Conservation (phyloP, 345 rosid species). For the Euclidium syriacum region DNA sequence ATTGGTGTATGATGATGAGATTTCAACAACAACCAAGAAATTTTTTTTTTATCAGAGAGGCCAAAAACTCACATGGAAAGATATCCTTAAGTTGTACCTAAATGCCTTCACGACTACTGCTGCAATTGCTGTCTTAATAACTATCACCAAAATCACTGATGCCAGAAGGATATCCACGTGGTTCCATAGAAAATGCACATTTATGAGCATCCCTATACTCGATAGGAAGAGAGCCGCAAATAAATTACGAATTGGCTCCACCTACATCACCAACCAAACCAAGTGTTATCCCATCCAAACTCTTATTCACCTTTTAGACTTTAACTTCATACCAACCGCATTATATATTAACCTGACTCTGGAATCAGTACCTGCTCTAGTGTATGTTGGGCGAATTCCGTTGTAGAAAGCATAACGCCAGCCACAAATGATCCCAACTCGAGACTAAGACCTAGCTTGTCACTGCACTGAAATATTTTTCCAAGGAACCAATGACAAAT, state of each 20-base stretch:
- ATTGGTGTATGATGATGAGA: background rate
- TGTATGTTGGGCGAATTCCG: constrained; percentile 92
- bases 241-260: constrained; percentile 96
- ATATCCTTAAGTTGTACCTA: constrained; percentile 74
- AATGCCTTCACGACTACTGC: constrained; percentile 66
- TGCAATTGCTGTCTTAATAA: constrained; percentile 82
- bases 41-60: no score
- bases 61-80: constrained; percentile 71
- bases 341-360: no score
- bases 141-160: constrained; percentile 84
- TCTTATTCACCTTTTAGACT: background rate
- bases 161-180: constrained; percentile 97
- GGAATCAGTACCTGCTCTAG: constrained; percentile 72
- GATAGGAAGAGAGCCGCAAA: constrained; percentile 97
- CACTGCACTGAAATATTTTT: constrained; percentile 87
- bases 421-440: constrained; percentile 98
- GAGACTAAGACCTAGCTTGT: constrained; percentile 98
- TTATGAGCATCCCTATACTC: constrained; percentile 97
- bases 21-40: no score
- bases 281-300: background rate
- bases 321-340: background rate
- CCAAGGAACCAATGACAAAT: constrained; percentile 28
- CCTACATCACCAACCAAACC: constrained; percentile 41
- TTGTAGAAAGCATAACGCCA: constrained; percentile 97
- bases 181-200: constrained; percentile 97